Conservation (phyloP, 176 grass and related monocot species). For the Oryza officinalis region DNA sequence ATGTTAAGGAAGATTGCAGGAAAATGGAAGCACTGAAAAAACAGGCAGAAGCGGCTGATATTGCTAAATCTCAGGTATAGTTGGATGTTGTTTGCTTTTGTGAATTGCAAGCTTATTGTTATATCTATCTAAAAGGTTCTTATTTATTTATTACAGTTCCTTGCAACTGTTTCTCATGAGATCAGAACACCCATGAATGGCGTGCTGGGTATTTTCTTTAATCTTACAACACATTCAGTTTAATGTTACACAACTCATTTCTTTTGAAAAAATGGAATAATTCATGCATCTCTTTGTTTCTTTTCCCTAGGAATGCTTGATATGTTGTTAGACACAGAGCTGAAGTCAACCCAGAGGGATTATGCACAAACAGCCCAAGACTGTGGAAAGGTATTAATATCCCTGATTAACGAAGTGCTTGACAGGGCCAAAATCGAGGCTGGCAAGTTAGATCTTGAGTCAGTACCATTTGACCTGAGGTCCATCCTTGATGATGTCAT, state of each 20-base stretch:
- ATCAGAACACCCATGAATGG: conserved; percentile 99
- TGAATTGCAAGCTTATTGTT: conserved; percentile 4
- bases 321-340: conserved; percentile 87
- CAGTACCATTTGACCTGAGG: conserved; percentile 78
- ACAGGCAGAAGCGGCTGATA: conserved; percentile 85
- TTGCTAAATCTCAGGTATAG: conserved; percentile 99
- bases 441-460: conserved; percentile 80
- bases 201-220: conserved; percentile 70
- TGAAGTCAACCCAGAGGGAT: conserved; percentile 81
- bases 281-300: conserved; percentile 16
- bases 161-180: conserved; percentile 99
- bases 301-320: conserved; percentile 82
- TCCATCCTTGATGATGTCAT: conserved; percentile 90
- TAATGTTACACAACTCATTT: conserved; percentile 16
- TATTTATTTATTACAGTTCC: conserved; percentile 71
- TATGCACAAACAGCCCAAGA: conserved; percentile 91
- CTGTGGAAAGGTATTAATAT: conserved; percentile 90
- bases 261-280: conserved; percentile 21
- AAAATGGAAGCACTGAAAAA: conserved; percentile 93
- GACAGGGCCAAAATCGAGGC: conserved; percentile 98
- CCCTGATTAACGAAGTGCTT: conserved; percentile 95
- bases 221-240: conserved; percentile 6
- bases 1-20: conserved; percentile 88
- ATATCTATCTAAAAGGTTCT: conserved; percentile 34
- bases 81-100: not conserved